phyloP scores from a whole-genome alignment of 1,284 basidiomycete genomes.

The Pseudozyma sp. region DNA sequence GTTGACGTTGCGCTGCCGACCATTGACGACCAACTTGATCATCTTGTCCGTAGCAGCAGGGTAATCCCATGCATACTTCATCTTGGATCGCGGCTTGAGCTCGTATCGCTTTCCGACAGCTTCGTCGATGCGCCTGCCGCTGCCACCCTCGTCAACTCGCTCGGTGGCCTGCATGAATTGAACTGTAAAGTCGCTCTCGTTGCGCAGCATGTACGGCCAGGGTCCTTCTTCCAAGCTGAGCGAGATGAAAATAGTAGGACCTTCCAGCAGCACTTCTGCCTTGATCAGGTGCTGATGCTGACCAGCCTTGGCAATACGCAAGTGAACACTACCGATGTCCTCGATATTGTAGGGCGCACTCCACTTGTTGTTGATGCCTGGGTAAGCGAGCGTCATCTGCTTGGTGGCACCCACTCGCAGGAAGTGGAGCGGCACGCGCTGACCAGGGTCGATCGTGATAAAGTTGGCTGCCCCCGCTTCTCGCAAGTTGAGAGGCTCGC shows the following conservation, averaged over 20 bases:
- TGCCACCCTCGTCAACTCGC: slow-evolving; percentile 32
- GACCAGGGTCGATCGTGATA: slow-evolving; percentile 70
- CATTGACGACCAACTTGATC: slow-evolving; percentile 76
- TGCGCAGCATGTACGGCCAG: slow-evolving; percentile 93
- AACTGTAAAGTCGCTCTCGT: slow-evolving; percentile 82
- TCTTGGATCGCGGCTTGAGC: slow-evolving; percentile 74
- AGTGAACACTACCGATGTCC: slow-evolving; percentile 86
- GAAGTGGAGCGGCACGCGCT: slow-evolving; percentile 79
- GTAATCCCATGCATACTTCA: slow-evolving; percentile 92
- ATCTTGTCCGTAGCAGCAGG: slow-evolving; percentile 88
- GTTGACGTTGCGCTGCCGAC: slow-evolving; percentile 82
- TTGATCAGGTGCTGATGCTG: slow-evolving; percentile 75
- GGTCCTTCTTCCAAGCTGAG: slow-evolving; percentile 77
- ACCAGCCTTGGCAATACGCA: slow-evolving; percentile 74
- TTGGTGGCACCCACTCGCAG: slow-evolving; percentile 74
- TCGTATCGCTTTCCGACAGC: slow-evolving; percentile 71
- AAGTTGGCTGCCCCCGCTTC: slow-evolving; percentile 78
- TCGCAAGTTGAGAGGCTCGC: slow-evolving; percentile 80
- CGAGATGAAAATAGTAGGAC: slow-evolving; percentile 88
- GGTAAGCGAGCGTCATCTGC: slow-evolving; percentile 83
- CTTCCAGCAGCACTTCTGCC: slow-evolving; percentile 86
- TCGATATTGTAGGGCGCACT: slow-evolving; percentile 89
- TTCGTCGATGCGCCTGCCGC: slow-evolving; percentile 42
- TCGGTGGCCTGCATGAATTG: slow-evolving; percentile 76
- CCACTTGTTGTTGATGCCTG: slow-evolving; percentile 88